A percentile compares a stretch with the other conserved stretches of the same genome.
phyloP scores from a whole-genome alignment of 495 filamentous ascomycete genomes.

The Usnea hakonensis region DNA sequence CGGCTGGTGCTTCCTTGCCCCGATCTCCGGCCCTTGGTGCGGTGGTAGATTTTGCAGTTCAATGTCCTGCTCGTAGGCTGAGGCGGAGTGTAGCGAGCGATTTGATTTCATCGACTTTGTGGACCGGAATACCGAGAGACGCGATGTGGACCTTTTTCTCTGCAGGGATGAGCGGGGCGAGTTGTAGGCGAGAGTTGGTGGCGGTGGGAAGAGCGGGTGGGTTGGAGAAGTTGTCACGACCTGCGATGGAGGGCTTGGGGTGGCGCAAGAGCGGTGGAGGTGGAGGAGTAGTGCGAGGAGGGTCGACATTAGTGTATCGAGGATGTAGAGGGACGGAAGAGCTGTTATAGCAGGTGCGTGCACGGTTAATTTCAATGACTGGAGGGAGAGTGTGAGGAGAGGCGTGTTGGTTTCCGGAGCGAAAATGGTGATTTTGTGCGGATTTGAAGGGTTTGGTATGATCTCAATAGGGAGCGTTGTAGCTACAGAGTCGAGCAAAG shows the following conservation, averaged over 20 bases:
- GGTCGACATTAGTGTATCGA: constrained; percentile 23
- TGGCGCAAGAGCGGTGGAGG: constrained; percentile 24
- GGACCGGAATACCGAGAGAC: constrained; percentile 15
- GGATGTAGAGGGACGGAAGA: constrained; percentile 21
- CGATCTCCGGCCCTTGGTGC: background rate
- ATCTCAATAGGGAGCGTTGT: constrained; percentile 22
- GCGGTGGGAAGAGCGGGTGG: constrained; percentile 17
- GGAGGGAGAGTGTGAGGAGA: constrained; percentile 18
- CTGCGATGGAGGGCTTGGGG: constrained; percentile 4
- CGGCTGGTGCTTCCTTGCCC: constrained; percentile 3
- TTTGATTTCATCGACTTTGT: constrained; percentile 14
- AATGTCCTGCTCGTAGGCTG: constrained; percentile 18
- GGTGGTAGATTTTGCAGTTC: constrained; percentile 13
- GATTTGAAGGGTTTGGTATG: constrained; percentile 15
- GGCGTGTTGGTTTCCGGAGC: constrained; percentile 20
- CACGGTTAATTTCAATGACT: constrained; percentile 14
- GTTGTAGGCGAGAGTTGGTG: constrained; percentile 16
- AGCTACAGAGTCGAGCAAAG: constrained; percentile 17
- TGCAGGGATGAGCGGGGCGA: constrained; percentile 13
- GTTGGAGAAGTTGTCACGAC: constrained; percentile 1
- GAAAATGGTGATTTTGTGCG: constrained; percentile 22
- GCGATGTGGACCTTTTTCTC: constrained; percentile 12
- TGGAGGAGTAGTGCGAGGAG: constrained; percentile 25
- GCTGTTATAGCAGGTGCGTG: constrained; percentile 11
- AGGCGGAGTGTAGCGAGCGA: constrained; percentile 14